Conservation (phyloP, 2,329 filamentous ascomycete genomes). For the Daldinia eschscholtzii region DNA sequence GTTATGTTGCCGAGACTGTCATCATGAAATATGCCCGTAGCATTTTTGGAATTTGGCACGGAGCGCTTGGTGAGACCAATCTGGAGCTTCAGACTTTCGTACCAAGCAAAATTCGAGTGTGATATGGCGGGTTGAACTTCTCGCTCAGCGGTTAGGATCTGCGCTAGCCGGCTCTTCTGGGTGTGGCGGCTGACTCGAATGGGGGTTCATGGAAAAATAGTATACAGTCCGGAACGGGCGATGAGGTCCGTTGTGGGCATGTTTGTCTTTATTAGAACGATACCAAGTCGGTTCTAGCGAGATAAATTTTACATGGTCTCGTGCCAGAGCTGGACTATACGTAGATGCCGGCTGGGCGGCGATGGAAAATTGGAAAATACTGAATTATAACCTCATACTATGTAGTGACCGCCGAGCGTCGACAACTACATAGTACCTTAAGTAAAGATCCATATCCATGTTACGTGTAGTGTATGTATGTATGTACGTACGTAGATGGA, state of each 20-base stretch:
- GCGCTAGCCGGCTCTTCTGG: conserved; percentile 29
- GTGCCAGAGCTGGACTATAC: conserved; percentile 25
- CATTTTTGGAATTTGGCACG: conserved; percentile 26
- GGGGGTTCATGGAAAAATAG: conserved; percentile 29
- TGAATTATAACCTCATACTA: conserved; percentile 25
- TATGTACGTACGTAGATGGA: conserved; percentile 3
- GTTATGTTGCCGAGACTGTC: conserved; percentile 33
- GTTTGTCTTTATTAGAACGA: conserved; percentile 15
- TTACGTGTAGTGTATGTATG: background rate
- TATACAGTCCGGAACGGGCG: conserved; percentile 36
- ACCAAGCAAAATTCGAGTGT: conserved; percentile 13
- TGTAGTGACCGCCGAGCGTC: conserved; percentile 33
- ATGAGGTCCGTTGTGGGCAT: conserved; percentile 26
- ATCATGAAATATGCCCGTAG: conserved; percentile 30
- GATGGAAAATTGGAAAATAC: conserved; percentile 2
- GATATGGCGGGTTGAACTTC: conserved; percentile 24
- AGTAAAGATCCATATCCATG: background rate
- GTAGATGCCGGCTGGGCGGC: conserved; percentile 22
- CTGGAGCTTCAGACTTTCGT: conserved; percentile 5
- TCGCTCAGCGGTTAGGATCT: conserved; percentile 34
- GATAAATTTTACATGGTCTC: conserved; percentile 25
- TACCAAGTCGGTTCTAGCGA: conserved; percentile 20
- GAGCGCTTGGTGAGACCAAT: conserved; percentile 31
- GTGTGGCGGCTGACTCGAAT: conserved; percentile 38
- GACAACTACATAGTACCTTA: conserved; percentile 17